Conservation (phyloP, 345 rosid genomes). For the Dipteronia dyeriana region DNA sequence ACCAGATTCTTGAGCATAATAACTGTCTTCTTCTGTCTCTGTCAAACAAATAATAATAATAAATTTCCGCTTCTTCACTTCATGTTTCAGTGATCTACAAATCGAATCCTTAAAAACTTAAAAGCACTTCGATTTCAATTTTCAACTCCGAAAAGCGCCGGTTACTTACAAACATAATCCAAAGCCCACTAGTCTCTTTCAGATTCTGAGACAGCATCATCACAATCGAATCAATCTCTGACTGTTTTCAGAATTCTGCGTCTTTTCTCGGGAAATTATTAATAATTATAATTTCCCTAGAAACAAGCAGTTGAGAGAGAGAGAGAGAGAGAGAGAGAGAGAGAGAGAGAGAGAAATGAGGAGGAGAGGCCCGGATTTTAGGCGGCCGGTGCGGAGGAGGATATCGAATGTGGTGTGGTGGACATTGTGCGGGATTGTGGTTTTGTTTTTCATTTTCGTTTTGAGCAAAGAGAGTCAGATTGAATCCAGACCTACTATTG, state of each 20-base stretch:
- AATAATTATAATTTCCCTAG: slow-evolving; percentile 9
- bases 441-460: slow-evolving; percentile 59
- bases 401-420: slow-evolving; percentile 71
- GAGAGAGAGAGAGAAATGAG: slow-evolving; percentile 42
- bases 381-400: slow-evolving; percentile 67
- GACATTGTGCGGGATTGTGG: slow-evolving; percentile 52
- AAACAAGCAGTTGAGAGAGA: slow-evolving; percentile 5
- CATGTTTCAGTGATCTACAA: not conserved
- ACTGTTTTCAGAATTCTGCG: not conserved
- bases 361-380: slow-evolving; percentile 64
- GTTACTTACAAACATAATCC: not conserved
- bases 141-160: not conserved
- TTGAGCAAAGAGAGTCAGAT: slow-evolving; percentile 55
- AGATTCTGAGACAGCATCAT: not conserved
- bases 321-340: slow-evolving; percentile 9
- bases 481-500: slow-evolving; percentile 54
- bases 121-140: not conserved
- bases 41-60: slow-evolving; percentile 1
- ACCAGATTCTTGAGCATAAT: not conserved
- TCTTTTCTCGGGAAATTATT: slow-evolving; percentile 14
- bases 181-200: not conserved
- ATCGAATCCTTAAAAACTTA: not conserved
- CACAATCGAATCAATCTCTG: not conserved
- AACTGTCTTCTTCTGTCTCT: not conserved
- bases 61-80: slow-evolving; percentile 1